Evolutionary conservation across 495 filamentous ascomycete species (phyloP), one percentile per base, ranked within the genome.

Genomic region (Pseudomonodictys pantanalensis): DNA sequence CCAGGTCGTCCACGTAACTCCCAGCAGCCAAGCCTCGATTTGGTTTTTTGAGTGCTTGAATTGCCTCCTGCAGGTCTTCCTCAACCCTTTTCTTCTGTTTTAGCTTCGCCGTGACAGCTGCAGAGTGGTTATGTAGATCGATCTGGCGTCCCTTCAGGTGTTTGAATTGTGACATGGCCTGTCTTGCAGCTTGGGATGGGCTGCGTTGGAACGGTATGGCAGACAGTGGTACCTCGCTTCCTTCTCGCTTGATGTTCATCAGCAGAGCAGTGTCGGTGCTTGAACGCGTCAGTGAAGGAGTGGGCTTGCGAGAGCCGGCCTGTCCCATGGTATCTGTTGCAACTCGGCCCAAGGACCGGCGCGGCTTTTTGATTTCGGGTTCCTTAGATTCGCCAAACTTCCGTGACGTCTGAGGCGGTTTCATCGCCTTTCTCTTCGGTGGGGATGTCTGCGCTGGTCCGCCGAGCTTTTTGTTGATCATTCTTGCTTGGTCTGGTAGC

Each of bases 391-490:
- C 77, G 8, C 86, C 85, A 29, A 86, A 80, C 33, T 63, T 68
- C 6, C 47, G 63, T 20, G 56, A 67, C 24, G 72, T 49, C 22
- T 41, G 47, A n/a, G 58, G 59, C 42, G 75, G 71, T 56, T 77
- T 82, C 15, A 62, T 64, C 5, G 75, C 59, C 53, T 73, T 81
- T 48, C 77, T 71, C 63, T 83, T 86, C 3, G 75, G 75, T 1
- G 87, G 83, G 26, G 89, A 85, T 39, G 83, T 76, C 28, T 81
- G 78, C 24, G 81, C 76, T 2, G 87, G 86, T 0, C 90, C 91
- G 12, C 92, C 91, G 8, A 97, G 83, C 72, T 96, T 96, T 57
- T 86, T 86, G 60, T 87, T 92, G 58, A 98, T 83, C 33, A 79
- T 76, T 46, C 83, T 83, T 72, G 89, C 93, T 43, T 88, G 79